Conservation (phyloP, 2,329 filamentous ascomycete species). For the Dryadomyces quercivorus region DNA sequence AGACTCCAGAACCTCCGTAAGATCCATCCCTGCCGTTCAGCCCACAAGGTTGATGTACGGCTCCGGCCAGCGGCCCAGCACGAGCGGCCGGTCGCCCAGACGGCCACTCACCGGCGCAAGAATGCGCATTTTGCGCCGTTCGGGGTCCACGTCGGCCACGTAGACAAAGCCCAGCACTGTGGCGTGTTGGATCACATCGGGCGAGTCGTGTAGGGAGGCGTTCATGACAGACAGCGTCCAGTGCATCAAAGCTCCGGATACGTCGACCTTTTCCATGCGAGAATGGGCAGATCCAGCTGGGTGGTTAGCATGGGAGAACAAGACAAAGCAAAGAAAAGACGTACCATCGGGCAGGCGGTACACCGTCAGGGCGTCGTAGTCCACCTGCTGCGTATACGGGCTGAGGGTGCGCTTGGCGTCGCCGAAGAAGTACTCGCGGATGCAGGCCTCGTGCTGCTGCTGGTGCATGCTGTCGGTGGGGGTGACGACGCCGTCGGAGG, state of each 20-base stretch:
- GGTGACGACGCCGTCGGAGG: conserved; percentile 74
- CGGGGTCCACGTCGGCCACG: conserved; percentile 80
- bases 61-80: conserved; percentile 82
- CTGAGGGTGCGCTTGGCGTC: conserved; percentile 64
- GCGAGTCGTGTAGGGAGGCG: conserved; percentile 54
- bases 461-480: conserved; percentile 65
- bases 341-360: conserved; percentile 56
- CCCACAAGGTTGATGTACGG: conserved; percentile 66
- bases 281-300: conserved; percentile 1
- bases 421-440: conserved; percentile 93
- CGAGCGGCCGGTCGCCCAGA: conserved; percentile 64
- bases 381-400: conserved; percentile 75
- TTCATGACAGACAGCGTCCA: conserved; percentile 78
- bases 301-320: neutral
- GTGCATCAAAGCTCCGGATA: conserved; percentile 60
- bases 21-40: conserved; percentile 14
- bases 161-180: conserved; percentile 89
- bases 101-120: conserved; percentile 74
- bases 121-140: conserved; percentile 67
- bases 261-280: conserved; percentile 49
- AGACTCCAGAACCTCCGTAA: neutral
- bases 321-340: conserved; percentile 14
- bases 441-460: conserved; percentile 58
- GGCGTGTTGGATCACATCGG: conserved; percentile 64
- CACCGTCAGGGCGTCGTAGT: conserved; percentile 61